These are phyloP conservation scores for Naematelia encephala DNA, from an alignment of 768 basidiomycete genomes.

Conservation along the genomic window DNA sequence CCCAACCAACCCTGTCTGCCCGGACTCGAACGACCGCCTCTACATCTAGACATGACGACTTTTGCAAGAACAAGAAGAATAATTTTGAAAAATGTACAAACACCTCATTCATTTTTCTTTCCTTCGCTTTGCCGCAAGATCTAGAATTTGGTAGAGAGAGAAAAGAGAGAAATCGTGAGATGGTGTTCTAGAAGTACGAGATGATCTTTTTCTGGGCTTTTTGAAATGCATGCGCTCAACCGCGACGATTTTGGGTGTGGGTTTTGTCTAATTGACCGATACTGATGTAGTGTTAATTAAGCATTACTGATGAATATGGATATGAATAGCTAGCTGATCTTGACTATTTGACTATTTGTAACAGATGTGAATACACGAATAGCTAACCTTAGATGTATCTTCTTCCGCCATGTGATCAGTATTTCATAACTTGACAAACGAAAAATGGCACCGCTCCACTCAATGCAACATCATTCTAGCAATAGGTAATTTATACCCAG, in stretches of 20 bases:
- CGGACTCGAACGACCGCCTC: background rate
- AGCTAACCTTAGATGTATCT: too few species aligned
- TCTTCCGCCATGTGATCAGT: too few species aligned
- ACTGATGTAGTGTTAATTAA: too few species aligned
- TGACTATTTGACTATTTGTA: too few species aligned
- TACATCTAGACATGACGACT: background rate
- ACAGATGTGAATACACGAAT: too few species aligned
- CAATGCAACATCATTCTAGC: conserved; percentile 34
- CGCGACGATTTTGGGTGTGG: conserved; percentile 13
- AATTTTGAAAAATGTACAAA: conserved; percentile 1
- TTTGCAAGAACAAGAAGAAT: conserved; percentile 4
- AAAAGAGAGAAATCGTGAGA: conserved; percentile 1
- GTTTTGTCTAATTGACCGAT: too few species aligned
- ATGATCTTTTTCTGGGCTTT: conserved; percentile 8
- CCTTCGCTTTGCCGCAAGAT: conserved; percentile 5
- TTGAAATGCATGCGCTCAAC: conserved; percentile 40
- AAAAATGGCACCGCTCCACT: too few species aligned
- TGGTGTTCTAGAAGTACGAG: conserved; percentile 1
- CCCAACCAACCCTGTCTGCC: conserved; percentile 4
- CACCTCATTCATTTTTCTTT: conserved; percentile 2
- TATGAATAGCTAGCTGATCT: too few species aligned
- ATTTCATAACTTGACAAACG: too few species aligned
- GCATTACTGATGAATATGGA: too few species aligned
- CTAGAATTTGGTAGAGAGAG: conserved; percentile 5
- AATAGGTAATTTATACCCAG: conserved; percentile 62